Evolutionary conservation across 129 eudicot genomes (phyloP), one percentile per base, ranked within the genome.

Genomic region (Cynara cardunculus): DNA sequence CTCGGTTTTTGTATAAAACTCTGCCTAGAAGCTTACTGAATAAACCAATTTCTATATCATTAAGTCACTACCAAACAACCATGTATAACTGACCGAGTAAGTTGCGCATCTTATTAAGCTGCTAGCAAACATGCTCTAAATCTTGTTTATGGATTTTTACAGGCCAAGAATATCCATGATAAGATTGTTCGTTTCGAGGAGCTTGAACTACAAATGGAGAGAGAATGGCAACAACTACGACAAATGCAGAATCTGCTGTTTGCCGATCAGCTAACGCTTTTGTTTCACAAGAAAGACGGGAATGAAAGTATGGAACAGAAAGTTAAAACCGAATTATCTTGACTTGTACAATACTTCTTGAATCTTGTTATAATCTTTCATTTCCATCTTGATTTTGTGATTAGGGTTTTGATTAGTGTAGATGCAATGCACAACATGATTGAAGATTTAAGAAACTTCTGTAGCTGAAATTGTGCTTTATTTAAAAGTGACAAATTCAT

Each of bases 141-240:
- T 34, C 4, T 56, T 34, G n/a, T 32, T 68, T 41, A 21, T 34
- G 72, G 16, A 11, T 78, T 67, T 53, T 85, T 21, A 25, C 77
- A 95, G 99, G 85, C 84, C 9, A 88, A 90, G 82, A 94, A 88
- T 75, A 82, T 93, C 32, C 87, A 81, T 53, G 91, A 91, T 34
- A 88, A 89, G 84, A 87, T 93, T 31, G 64, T 78, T 77, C 88
- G 80, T 37, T 88, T 88, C 19, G 99, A 93, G 83, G 89, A 90
- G 65, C 82, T 89, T 82, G 98, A 96, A 25, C 82, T 91, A 35
- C 86, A 88, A 86, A 82, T 86, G 95, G 98, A 96, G 82, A 86
- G 75, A 80, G 90, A 88, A 80, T 73, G 91, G 84, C 91, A 86
- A 69, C 93, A 87, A 79, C 19, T 89, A 73, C 82, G 83, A 77